phyloP scores from a whole-genome alignment of 148 eudicot species.

The Spergularia bocconei region DNA sequence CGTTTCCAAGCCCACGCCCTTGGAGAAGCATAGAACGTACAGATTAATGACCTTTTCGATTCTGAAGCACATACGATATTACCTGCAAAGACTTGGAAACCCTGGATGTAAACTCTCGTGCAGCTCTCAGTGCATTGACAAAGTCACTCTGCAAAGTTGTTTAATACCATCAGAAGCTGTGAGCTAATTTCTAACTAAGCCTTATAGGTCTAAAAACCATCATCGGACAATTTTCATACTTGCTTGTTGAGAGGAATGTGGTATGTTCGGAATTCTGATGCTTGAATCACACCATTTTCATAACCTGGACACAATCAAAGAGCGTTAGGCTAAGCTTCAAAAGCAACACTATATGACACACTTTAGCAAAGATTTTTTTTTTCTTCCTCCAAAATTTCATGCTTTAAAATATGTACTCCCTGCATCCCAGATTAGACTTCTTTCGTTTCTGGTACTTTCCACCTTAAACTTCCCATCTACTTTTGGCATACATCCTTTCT shows the following conservation, averaged over 20 bases:
- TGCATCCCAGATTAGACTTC: not conserved
- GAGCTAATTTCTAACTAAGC: constrained; percentile 11
- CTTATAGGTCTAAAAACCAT: constrained; percentile 1
- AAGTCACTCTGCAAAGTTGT: constrained; percentile 54
- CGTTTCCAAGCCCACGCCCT: not conserved
- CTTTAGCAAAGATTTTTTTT: not conserved
- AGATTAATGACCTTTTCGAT: not conserved
- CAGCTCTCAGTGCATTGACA: constrained; percentile 89
- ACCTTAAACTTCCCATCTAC: too few relatives aligned
- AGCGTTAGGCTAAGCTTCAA: not conserved
- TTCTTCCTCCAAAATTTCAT: not conserved
- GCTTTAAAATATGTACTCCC: not conserved
- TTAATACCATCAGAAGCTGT: constrained; percentile 6
- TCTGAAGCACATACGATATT: constrained; percentile 8
- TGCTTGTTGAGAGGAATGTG: constrained; percentile 98
- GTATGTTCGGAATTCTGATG: constrained; percentile 95
- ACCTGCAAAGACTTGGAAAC: constrained; percentile 88
- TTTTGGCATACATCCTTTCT: too few relatives aligned
- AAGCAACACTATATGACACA: not conserved
- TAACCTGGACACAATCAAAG: constrained; percentile 43
- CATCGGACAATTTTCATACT: constrained; percentile 36
- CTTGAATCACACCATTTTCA: constrained; percentile 70
- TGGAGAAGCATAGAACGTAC: not conserved
- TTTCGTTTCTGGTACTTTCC: too few relatives aligned
- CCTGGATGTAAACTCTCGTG: constrained; percentile 75